These are phyloP conservation scores for Penicillium hesseltinei DNA, from an alignment of 2,329 filamentous ascomycete species.

Conservation along the genomic window DNA sequence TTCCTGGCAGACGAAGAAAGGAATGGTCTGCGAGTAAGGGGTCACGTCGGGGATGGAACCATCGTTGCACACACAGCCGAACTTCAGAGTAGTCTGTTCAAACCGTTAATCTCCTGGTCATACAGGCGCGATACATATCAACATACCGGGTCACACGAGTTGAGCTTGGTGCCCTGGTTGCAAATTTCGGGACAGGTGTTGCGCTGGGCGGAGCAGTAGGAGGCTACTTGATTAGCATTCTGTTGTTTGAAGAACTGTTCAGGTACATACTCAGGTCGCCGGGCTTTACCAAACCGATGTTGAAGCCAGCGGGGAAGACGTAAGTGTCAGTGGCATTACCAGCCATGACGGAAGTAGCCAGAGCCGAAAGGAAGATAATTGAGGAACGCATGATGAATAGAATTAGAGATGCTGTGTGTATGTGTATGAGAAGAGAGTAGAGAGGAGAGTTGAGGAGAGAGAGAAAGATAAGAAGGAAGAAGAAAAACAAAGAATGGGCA, in stretches of 20 bases:
- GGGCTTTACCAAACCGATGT: constrained; percentile 41
- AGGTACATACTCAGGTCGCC: constrained; percentile 31
- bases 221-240: constrained; percentile 30
- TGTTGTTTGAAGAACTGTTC: neutral
- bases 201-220: constrained; percentile 59
- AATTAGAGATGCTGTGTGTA: constrained; percentile 2
- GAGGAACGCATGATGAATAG: constrained; percentile 49
- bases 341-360: constrained; percentile 45
- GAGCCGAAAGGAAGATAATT: constrained; percentile 46
- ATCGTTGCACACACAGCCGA: constrained; percentile 58
- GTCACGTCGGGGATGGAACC: constrained; percentile 55
- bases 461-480: neutral
- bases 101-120: constrained; percentile 1
- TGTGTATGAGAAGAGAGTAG: neutral
- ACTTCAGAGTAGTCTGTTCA: constrained; percentile 46
- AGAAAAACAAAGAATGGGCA: constrained; percentile 6
- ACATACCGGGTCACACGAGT: constrained; percentile 59
- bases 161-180: constrained; percentile 48
- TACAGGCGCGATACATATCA: neutral
- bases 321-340: constrained; percentile 43
- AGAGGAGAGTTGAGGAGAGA: neutral
- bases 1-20: constrained; percentile 58
- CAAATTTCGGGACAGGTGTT: constrained; percentile 63
- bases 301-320: constrained; percentile 44
- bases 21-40: constrained; percentile 58